Conservation (phyloP, 495 filamentous ascomycete species). For the Aspergillus mulundensis region DNA sequence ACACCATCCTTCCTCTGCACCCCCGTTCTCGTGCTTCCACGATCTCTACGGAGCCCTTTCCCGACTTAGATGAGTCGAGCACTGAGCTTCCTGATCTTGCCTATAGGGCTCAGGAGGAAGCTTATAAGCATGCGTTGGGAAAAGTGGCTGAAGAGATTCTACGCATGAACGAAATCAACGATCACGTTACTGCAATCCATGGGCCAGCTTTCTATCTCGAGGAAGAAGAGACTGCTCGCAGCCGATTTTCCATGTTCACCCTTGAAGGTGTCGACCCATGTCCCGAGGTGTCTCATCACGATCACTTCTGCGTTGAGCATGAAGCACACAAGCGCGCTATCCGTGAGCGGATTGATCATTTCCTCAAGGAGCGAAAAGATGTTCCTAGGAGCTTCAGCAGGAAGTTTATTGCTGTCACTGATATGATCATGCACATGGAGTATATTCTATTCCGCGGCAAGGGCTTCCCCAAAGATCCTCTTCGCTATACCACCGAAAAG, state of each 20-base stretch:
- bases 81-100: not conserved
- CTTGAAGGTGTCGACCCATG: not conserved
- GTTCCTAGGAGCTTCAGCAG: not conserved
- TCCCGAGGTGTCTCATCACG: not conserved
- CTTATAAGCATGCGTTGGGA: slow-evolving; percentile 22
- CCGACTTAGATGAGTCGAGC: slow-evolving; percentile 26
- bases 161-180: slow-evolving; percentile 16
- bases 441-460: slow-evolving; percentile 20
- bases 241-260: not conserved
- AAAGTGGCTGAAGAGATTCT: slow-evolving; percentile 22
- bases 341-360: not conserved
- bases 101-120: slow-evolving; percentile 12
- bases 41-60: slow-evolving; percentile 28
- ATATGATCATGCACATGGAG: not conserved
- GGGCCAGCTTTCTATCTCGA: not conserved
- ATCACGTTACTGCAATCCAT: slow-evolving; percentile 1
- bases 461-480: not conserved
- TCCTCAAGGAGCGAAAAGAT: not conserved
- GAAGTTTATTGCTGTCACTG: not conserved
- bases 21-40: not conserved
- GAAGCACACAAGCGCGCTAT: slow-evolving; percentile 1
- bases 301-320: not conserved
- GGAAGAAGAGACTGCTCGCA: not conserved
- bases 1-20: not conserved
- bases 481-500: slow-evolving; percentile 9